Evolutionary conservation across 2,329 filamentous ascomycete species (phyloP), one percentile per base, ranked within the genome.

Genomic region (Diaporthe citriasiana): DNA sequence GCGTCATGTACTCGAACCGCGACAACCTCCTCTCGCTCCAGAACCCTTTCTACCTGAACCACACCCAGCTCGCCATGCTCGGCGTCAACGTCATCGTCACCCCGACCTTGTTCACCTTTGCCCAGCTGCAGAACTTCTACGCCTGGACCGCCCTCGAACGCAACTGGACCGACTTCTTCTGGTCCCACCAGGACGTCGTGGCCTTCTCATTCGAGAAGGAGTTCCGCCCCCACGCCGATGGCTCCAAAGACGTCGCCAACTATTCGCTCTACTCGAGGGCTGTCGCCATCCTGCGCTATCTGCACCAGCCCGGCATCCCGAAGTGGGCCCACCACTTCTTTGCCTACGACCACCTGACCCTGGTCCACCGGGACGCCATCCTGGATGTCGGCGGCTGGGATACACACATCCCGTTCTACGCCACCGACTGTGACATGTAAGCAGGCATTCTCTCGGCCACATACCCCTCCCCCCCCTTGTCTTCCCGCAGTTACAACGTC

Each of bases 41-140:
- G 71, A 89, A 90, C 74, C 87, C 87, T 0, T 89, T 89, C 79
- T 89, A 86, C 78, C 81, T 90, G 12, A 87, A 90, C 78, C 85
- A 89, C 76, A 85, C 84, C 1, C 84, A 86, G 38, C 81, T 89
- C 0, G 76, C 80, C 0, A 78, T 80, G 72, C 81, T 89, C 30
- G 88, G 88, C 15, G 87, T 90, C n/a, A 85, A 87, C 42, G 81
- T 89, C 35, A 75, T 89, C 30, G 82, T 84, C 51, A 87, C 87
- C 0, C 87, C 88, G 6, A 87, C 86, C 7, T 82, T 89, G 3
- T 81, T 89, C 76, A 86, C 80, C 59, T 89, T 89, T 76, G 84
- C 88, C 1, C 88, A 90, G 78, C 80, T 89, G 56, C 87, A 89
- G 76, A 90, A 89, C 77, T 89, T 86, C 80, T 88, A 86, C 78